Base-by-base conservation (phyloP, 768 basidiomycete species). In the Russula dissimulans region DNA sequence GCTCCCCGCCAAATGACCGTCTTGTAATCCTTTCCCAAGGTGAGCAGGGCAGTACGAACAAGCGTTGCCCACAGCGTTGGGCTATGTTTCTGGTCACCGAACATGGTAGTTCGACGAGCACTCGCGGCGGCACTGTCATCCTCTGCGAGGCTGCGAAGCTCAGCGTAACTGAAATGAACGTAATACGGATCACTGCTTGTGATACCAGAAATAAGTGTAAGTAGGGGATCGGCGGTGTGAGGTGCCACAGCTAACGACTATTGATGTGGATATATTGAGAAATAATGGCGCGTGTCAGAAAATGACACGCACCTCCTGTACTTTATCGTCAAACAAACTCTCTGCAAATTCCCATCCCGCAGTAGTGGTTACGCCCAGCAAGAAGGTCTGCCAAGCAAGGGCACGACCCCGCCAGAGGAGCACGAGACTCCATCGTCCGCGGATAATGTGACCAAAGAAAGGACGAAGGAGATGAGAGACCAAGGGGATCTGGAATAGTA, bases 21-120 rank as follows among this genome's bases (percentile, higher is more conserved):
- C 65, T 86, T 86, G 62, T 90, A 90, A 69, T 92, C 87, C 1
- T 73, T 68, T 9, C 87, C 89, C 1, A 91, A 75, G 7, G 79
- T 68, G 10, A 87, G 67, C 2, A 92, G 75, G 8, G 79, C 75
- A 56, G 84, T 81, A 4, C 87, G 78, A 8, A 75, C 74, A 36
- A 90, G 72, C 2, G 76, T 76, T 18, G 73, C 74, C 89, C 90
- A 91, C 9, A 88, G 71, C 54, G 74, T 81, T 0, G 83, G 84
- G 8, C 73, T 76, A 54, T 81, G 80, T 65, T 85, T 86, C 67
- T 86, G 84, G 65, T 90, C 87, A 0, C 78, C 78, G 66, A 89
- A 90, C 0, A 90, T 67, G 0, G 80, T 76, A 0, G 77, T 77
- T 11, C 86, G 78, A 38, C 76, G 77, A 0, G 77, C 68, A 11